A percentile compares a stretch with the other conserved stretches of the same genome.
Conservation (phyloP, 352 stramenopile genomes). For the Saprolegnia parasitica region DNA sequence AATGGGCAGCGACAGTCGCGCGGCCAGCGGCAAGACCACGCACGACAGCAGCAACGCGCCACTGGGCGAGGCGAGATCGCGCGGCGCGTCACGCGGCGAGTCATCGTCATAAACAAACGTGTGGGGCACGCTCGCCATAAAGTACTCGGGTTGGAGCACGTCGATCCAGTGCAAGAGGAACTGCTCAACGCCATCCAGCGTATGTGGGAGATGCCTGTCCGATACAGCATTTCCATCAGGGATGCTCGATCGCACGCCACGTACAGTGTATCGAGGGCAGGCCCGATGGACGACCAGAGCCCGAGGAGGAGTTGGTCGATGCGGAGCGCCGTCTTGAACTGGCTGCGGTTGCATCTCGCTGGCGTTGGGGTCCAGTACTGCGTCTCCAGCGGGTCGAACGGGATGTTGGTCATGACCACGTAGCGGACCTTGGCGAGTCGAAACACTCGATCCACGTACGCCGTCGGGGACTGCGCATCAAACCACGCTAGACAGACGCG, state of each 20-base stretch:
- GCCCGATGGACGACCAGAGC: constrained; percentile 72
- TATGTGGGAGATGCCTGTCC: constrained; percentile 56
- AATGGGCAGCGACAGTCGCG: constrained; percentile 84
- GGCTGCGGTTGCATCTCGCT: constrained; percentile 35
- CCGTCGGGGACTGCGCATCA: constrained; percentile 56
- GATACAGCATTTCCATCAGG: constrained; percentile 30
- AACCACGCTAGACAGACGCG: constrained; percentile 57
- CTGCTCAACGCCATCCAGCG: constrained; percentile 66
- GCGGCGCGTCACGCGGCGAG: constrained; percentile 17
- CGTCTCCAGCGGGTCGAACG: constrained; percentile 63
- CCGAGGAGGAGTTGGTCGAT: constrained; percentile 89
- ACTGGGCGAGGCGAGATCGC: constrained; percentile 33
- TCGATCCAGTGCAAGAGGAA: constrained; percentile 89
- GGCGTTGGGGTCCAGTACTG: constrained; percentile 18
- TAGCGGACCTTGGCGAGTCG: constrained; percentile 72
- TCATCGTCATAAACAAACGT: constrained; percentile 48
- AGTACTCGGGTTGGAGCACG: constrained; percentile 91
- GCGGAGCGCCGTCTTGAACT: constrained; percentile 86
- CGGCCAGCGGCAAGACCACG: constrained; percentile 86
- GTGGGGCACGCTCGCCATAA: constrained; percentile 92
- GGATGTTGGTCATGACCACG: constrained; percentile 95
- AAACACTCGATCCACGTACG: constrained; percentile 78
- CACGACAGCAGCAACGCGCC: constrained; percentile 73
- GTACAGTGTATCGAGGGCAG: constrained; percentile 48
- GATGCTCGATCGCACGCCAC: not conserved